Evolutionary conservation across 805 yeast genomes (phyloP).

Genomic region (Candida piceae): DNA sequence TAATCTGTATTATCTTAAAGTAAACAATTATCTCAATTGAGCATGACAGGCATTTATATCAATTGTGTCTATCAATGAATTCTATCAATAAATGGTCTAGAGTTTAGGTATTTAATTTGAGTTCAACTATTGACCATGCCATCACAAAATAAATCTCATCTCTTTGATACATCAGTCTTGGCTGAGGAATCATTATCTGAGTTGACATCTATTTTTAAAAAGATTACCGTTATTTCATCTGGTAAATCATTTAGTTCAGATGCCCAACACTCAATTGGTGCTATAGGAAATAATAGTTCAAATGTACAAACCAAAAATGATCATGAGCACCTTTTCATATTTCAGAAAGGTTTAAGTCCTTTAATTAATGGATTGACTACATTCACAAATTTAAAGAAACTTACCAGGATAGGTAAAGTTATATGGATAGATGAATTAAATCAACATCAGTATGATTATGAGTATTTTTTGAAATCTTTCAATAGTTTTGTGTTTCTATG

Average conservation of each 20-base stretch:
- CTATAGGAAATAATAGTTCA: too few species aligned
- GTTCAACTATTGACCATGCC: too few species aligned
- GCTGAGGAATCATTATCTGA: conserved; percentile 10
- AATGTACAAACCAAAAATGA: too few species aligned
- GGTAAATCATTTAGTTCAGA: too few species aligned
- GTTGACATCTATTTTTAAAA: conserved; percentile 13
- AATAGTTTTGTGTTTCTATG: conserved; percentile 21
- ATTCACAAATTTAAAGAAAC: conserved; percentile 22
- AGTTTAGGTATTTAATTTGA: too few species aligned
- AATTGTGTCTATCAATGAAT: neutral
- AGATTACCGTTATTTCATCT: conserved; percentile 5
- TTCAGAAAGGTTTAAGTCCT: conserved; percentile 22
- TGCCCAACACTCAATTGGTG: too few species aligned
- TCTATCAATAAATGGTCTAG: too few species aligned
- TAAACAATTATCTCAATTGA: too few species aligned
- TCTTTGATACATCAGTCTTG: conserved; percentile 12
- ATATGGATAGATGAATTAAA: conserved; percentile 25
- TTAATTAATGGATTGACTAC: conserved; percentile 23
- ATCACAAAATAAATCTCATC: neutral
- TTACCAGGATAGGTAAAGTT: conserved; percentile 23
- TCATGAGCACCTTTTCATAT: conserved; percentile 16
- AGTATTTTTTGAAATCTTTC: conserved; percentile 11
- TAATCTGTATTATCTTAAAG: too few species aligned
- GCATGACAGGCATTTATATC: neutral
- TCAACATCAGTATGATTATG: conserved; percentile 12